Conservation (phyloP, 2,329 filamentous ascomycete genomes). For the Huntiella decipiens region DNA sequence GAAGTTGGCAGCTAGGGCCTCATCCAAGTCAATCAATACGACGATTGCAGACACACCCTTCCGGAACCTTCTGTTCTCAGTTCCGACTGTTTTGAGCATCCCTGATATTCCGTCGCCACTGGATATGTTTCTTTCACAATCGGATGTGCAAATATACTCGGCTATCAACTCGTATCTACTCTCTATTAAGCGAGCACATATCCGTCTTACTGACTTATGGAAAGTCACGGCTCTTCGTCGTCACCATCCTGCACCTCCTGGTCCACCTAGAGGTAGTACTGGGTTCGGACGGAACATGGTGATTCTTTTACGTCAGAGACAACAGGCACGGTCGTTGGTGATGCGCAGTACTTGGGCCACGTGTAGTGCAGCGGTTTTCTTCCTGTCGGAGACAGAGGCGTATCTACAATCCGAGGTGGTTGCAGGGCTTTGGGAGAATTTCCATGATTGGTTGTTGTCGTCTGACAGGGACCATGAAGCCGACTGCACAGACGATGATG, state of each 20-base stretch:
- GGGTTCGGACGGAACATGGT: conserved; percentile 41
- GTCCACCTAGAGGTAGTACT: conserved; percentile 42
- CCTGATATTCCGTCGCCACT: conserved; percentile 58
- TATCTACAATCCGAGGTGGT: conserved; percentile 87
- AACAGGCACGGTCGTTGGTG: conserved; percentile 40
- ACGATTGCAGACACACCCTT: conserved; percentile 33
- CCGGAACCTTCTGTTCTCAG: conserved; percentile 56
- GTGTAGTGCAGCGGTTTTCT: conserved; percentile 69
- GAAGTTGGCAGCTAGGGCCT: conserved; percentile 14
- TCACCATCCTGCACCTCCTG: conserved; percentile 54
- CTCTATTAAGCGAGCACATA: conserved; percentile 66
- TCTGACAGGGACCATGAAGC: conserved; percentile 17
- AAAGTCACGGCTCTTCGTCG: conserved; percentile 61
- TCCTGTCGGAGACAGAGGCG: conserved; percentile 68
- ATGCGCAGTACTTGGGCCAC: conserved; percentile 84
- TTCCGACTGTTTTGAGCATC: conserved; percentile 38
- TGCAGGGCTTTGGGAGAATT: conserved; percentile 59
- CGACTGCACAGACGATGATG: conserved; percentile 4
- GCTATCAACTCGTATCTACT: conserved; percentile 75
- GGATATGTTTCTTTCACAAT: conserved; percentile 64
- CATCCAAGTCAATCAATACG: conserved; percentile 15
- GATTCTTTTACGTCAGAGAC: conserved; percentile 41
- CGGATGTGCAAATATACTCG: conserved; percentile 64
- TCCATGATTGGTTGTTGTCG: conserved; percentile 53
- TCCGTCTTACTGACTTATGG: conserved; percentile 73